Base-by-base conservation (phyloP, 441 rosid genomes). In the Euphorbia schlechtendalii region DNA sequence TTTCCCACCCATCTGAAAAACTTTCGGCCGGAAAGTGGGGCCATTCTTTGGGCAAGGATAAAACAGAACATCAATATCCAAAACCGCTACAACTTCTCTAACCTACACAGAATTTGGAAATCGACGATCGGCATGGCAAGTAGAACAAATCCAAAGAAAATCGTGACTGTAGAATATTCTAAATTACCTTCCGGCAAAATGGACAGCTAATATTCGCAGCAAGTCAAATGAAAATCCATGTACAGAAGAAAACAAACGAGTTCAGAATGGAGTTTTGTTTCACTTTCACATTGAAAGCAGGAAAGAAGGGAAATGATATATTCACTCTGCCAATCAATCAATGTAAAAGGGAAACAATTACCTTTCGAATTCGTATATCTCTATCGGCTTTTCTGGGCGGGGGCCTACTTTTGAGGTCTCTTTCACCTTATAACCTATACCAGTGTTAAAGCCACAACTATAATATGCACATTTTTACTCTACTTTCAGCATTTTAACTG, bases 311-410 rank as follows among this genome's bases (percentile, higher is more conserved):
- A n/a, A n/a, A n/a, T n/a, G n/a, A n/a, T n/a, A n/a, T n/a, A n/a
- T n/a, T n/a, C n/a, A n/a, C n/a, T n/a, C n/a, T n/a, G n/a, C n/a
- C n/a, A n/a, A n/a, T n/a, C n/a, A n/a, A 13, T 1, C 12, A 38
- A 27, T 30, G 63, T 27, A 27, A 34, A 41, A 10, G 6, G 22
- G 52, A 64, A 48, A 45, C 24, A n/a, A 36, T 41, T 81, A 90
- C 98, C 98, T 75, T 84, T 90, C 98, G 78, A 88, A 92, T 74
- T 92, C 98, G 30, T 92, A 92, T 36, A 90, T 85, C 84, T 88
- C 96, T 6, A 92, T 88, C 15, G 96, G 94, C 71, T 86, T 88
- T 76, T 88, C 92, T 7, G 98, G 98, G 22, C 92, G 93, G 72
- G 89, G 88, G 18, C 98, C 97, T 13, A 84, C 10, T 70, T 85